Percentiles rank a stretch among this genome's conserved stretches.
Evolutionary conservation across 1,284 basidiomycete genomes (phyloP).

Genomic region (Boletus putidus): DNA sequence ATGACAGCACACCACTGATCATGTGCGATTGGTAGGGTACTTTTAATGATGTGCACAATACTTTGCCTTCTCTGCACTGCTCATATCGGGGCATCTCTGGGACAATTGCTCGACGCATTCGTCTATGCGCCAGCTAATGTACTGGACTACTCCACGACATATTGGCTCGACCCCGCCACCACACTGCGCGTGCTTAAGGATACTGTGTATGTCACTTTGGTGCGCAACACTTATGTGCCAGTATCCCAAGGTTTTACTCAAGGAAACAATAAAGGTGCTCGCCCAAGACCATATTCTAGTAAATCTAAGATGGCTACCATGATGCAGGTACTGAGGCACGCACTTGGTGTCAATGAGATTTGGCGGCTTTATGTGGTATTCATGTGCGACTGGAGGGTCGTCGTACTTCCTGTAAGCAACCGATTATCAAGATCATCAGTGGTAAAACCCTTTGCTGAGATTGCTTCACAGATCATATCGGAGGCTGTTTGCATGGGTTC

Average conservation of each 20-base stretch:
- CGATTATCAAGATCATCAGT: neutral
- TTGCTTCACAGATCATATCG: neutral
- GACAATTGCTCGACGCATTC: conserved; percentile 6
- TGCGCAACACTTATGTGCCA: neutral
- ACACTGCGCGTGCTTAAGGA: neutral
- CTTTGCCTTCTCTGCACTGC: conserved; percentile 6
- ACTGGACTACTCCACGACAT: neutral
- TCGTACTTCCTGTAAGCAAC: neutral
- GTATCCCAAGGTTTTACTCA: neutral
- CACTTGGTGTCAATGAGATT: neutral
- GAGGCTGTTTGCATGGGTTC: neutral
- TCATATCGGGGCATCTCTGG: neutral
- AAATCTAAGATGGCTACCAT: neutral
- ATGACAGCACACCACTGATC: neutral
- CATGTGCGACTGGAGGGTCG: neutral
- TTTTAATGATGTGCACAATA: neutral
- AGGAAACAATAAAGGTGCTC: neutral
- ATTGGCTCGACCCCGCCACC: neutral
- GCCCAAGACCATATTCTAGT: neutral
- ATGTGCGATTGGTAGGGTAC: neutral
- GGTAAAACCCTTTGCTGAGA: neutral
- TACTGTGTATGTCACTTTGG: neutral
- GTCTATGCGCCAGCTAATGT: neutral
- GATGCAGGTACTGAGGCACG: neutral
- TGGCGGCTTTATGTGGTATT: conserved; percentile 10